Base-by-base conservation (phyloP, 306 rosid genomes). In the Datisca glomerata region DNA sequence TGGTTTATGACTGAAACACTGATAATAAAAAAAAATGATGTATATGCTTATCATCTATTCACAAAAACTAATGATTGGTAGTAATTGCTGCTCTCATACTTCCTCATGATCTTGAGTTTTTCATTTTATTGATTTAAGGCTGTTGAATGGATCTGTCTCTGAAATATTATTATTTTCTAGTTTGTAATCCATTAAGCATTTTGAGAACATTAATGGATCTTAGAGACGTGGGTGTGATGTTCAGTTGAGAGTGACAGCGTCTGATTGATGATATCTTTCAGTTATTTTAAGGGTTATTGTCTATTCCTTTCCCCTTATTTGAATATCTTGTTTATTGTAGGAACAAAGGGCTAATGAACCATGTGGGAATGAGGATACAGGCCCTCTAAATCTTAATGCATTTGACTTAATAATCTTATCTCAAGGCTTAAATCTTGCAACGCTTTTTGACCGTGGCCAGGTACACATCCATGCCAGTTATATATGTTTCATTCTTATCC, bases 361-460 rank as follows among this genome's bases (percentile, higher is more conserved):
- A 42, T 43, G 45, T 49, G 64, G 79, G 35, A 70, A 58, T 41
- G 91, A 74, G 53, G 70, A 80, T 62, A 62, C 22, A 37, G 75
- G 85, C 57, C 96, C 96, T 53, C 63, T 85, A 35, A 57, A 70
- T 59, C 85, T 80, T 25, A 78, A 85, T 81, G 96, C 96, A 41
- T 80, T 85, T 61, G 96, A 85, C 71, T 52, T 85, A 56, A 78
- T 80, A 50, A 67, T 77, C 73, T 57, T 80, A 57, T 85, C 93
- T 42, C 96, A 85, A 72, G 96, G 96, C 45, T 68, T 85, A 55
- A 85, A 85, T 72, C 93, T 85, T 21, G 74, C 83, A 31, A 57
- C 96, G 5, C 60, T 85, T 43, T 80, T 85, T 39, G 93, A 85
- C 44, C 82, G 80, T 20, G 80, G 82, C 47, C 61, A 75, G 91